phyloP scores from a whole-genome alignment of 805 yeast species.

The Sugiyamaella valdiviana region DNA sequence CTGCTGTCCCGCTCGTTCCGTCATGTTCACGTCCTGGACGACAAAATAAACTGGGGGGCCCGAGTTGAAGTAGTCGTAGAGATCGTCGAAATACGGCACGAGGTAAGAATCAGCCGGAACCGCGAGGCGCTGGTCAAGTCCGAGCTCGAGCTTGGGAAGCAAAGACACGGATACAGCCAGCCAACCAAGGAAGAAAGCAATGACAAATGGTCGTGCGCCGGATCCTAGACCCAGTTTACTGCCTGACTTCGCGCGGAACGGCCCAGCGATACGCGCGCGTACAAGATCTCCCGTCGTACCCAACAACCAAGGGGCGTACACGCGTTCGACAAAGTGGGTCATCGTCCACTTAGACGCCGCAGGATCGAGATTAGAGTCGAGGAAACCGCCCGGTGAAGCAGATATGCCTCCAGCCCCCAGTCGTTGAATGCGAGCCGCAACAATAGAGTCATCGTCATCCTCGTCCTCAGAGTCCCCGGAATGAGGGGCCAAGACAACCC shows the following conservation, averaged over 20 bases:
- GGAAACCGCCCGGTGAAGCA: slow-evolving; percentile 6
- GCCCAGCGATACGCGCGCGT: not conserved
- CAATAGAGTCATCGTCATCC: slow-evolving; percentile 13
- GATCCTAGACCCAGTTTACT: slow-evolving; percentile 18
- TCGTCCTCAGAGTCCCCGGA: slow-evolving; percentile 9
- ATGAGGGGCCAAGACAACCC: slow-evolving; percentile 33
- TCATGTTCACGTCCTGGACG: slow-evolving; percentile 60
- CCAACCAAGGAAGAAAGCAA: slow-evolving; percentile 53
- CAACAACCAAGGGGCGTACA: slow-evolving; percentile 58
- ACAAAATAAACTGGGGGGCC: slow-evolving; percentile 94
- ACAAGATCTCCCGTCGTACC: slow-evolving; percentile 16
- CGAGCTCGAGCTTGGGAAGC: slow-evolving; percentile 64
- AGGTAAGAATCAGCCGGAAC: slow-evolving; percentile 78
- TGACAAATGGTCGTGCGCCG: slow-evolving; percentile 41
- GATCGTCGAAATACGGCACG: slow-evolving; percentile 71
- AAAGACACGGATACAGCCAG: slow-evolving; percentile 62
- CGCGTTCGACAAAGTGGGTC: slow-evolving; percentile 34
- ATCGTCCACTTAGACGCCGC: slow-evolving; percentile 31
- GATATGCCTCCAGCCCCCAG: not conserved
- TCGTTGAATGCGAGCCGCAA: slow-evolving; percentile 6
- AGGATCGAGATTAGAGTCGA: slow-evolving; percentile 25
- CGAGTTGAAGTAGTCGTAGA: slow-evolving; percentile 64
- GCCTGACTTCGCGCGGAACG: not conserved
- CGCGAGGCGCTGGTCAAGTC: slow-evolving; percentile 86
- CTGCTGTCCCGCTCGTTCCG: slow-evolving; percentile 57